Conservation (phyloP, 2,329 filamentous ascomycete genomes). For the Clathrospora elynae region DNA sequence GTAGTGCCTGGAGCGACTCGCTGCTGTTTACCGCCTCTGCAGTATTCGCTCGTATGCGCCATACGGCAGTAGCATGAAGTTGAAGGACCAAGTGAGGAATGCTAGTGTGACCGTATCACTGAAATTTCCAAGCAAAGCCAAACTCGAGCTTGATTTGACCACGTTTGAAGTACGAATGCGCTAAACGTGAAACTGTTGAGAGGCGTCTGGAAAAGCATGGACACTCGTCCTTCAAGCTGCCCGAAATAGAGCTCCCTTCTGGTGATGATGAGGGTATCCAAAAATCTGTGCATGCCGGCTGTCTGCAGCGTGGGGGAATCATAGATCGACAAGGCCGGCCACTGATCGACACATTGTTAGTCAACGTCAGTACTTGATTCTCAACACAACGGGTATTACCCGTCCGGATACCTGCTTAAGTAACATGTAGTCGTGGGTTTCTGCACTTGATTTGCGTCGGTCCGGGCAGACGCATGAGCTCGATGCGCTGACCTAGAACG, state of each 20-base stretch:
- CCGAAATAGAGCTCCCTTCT: too few relatives aligned
- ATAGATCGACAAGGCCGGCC: not conserved
- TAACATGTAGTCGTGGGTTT: too few relatives aligned
- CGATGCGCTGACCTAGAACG: not conserved
- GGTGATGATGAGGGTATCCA: not conserved
- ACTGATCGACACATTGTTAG: constrained; percentile 1
- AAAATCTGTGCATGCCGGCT: not conserved
- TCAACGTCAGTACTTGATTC: not conserved
- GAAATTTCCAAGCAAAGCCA: too few relatives aligned
- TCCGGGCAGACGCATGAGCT: not conserved
- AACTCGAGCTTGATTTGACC: too few relatives aligned
- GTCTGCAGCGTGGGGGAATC: constrained; percentile 2
- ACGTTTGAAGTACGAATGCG: not conserved
- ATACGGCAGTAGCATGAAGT: too few relatives aligned
- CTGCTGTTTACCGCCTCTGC: too few relatives aligned
- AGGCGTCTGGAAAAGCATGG: not conserved
- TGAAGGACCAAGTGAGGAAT: too few relatives aligned
- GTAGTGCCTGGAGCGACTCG: too few relatives aligned
- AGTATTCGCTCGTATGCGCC: too few relatives aligned
- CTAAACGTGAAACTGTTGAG: constrained; percentile 1
- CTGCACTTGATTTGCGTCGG: not conserved
- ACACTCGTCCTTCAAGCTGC: too few relatives aligned
- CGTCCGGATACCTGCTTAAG: not conserved
- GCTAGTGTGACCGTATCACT: too few relatives aligned
- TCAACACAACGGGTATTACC: constrained; percentile 3